Evolutionary conservation across 1,139 yeast species (phyloP).

Genomic region (Kodamaea fungicola): DNA sequence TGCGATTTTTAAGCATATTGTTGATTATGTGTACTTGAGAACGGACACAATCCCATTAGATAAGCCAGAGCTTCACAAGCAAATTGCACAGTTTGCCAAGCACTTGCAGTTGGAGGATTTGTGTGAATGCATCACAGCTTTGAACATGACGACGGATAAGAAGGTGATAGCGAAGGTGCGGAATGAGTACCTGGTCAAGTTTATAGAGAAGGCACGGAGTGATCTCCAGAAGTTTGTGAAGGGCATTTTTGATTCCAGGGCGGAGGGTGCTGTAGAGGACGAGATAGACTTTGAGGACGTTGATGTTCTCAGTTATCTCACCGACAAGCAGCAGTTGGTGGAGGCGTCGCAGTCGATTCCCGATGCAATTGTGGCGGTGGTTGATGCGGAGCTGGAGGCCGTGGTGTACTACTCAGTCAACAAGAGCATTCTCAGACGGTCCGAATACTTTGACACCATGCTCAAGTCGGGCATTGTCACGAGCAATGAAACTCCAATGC

Average conservation of each 20-base stretch:
- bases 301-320: constrained; percentile 14
- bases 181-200: constrained; percentile 40
- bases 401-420: constrained; percentile 57
- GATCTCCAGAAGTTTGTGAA: constrained; percentile 43
- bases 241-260: constrained; percentile 30
- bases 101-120: constrained; percentile 36
- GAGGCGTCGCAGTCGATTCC: constrained; percentile 28
- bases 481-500: constrained; percentile 17
- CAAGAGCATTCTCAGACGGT: constrained; percentile 54
- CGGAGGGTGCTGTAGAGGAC: constrained; percentile 9
- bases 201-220: constrained; percentile 46
- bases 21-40: constrained; percentile 52
- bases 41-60: constrained; percentile 27
- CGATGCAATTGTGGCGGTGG: constrained; percentile 46
- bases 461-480: constrained; percentile 46
- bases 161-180: constrained; percentile 38
- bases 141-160: constrained; percentile 10
- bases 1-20: constrained; percentile 31
- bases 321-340: constrained; percentile 18
- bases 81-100: constrained; percentile 31
- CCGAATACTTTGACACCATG: constrained; percentile 66
- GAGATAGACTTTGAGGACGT: constrained; percentile 34
- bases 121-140: constrained; percentile 23
- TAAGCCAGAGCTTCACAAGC: constrained; percentile 16
- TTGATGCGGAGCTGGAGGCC: constrained; percentile 26